phyloP scores from a whole-genome alignment of 495 filamentous ascomycete genomes.

The Achaetomiella virescens region DNA sequence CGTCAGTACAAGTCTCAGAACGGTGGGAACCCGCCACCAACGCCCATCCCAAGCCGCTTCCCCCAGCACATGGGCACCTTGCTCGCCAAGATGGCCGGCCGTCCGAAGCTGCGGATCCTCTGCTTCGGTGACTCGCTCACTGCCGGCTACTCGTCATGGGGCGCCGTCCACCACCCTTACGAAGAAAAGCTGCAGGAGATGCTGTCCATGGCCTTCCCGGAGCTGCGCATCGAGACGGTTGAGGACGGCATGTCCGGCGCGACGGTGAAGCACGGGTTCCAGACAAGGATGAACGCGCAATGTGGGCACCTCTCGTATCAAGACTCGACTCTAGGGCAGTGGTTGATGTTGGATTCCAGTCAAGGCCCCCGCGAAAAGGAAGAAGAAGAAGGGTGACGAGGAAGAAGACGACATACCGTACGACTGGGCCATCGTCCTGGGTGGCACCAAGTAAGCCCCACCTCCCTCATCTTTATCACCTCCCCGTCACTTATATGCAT shows the following conservation, averaged over 20 bases:
- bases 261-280: constrained; percentile 42
- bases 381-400: neutral
- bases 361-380: neutral
- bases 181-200: constrained; percentile 32
- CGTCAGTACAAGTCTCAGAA: too few species aligned
- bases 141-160: constrained; percentile 45
- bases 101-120: constrained; percentile 41
- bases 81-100: constrained; percentile 18
- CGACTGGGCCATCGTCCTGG: constrained; percentile 48
- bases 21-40: neutral
- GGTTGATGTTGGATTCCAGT: neutral
- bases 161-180: constrained; percentile 48
- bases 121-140: constrained; percentile 64
- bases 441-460: constrained; percentile 52
- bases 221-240: constrained; percentile 28
- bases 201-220: constrained; percentile 37
- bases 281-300: constrained; percentile 38
- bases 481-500: too few species aligned
- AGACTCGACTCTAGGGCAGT: neutral
- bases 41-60: neutral
- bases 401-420: constrained; percentile 16
- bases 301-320: constrained; percentile 28
- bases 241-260: constrained; percentile 49
- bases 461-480: neutral
- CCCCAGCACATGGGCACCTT: constrained; percentile 1